Evolutionary conservation across 2,329 filamentous ascomycete genomes (phyloP), one percentile per base, ranked within the genome.

Genomic region (Paecilomyces niveus): DNA sequence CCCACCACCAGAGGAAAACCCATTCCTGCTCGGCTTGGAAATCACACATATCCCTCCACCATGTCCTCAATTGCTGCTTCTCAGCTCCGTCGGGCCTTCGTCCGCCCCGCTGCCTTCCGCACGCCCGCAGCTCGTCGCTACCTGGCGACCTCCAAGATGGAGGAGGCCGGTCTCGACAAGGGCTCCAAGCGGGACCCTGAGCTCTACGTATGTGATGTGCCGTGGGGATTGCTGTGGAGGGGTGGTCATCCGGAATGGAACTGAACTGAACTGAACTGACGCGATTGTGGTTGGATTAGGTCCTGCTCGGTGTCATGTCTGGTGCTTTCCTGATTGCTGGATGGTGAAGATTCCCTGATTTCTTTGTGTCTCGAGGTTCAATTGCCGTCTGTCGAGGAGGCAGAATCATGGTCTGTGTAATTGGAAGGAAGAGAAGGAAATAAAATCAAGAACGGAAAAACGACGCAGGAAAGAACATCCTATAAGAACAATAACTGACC

Each of bases 261-360:
- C 53, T 63, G 58, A 33, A n/a, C n/a, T n/a, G n/a, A n/a, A 62
- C 56, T 63, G 59, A 32, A 57, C 64, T 67, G 64, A 70, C 59
- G 54, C 29, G 13, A 18, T 57, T 26, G 49, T 53, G 2, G 0
- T 24, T 60, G n/a, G 39, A 18, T 54, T 70, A 97, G 94, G 86
- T 97, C 72, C 89, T 99, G 65, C 85, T 92, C 64, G 90, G 86
- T 72, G 87, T 97, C 75, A 96, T 97, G 91, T 87, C 89, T 69
- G 87, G 88, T 74, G 89, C 90, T 69, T 89, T 97, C 72, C 87
- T 87, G 71, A 86, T 94, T 69, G 93, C 90, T 66, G 93, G 93
- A 74, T 96, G 87, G 86, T 75, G 63, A 73, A 68, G 68, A 63
- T 58, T 49, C 55, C 51, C 31, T 31, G 52, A 51, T 61, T 58